Evolutionary conservation across 2,329 filamentous ascomycete genomes (phyloP).

Genomic region (Trichophyton equinum): DNA sequence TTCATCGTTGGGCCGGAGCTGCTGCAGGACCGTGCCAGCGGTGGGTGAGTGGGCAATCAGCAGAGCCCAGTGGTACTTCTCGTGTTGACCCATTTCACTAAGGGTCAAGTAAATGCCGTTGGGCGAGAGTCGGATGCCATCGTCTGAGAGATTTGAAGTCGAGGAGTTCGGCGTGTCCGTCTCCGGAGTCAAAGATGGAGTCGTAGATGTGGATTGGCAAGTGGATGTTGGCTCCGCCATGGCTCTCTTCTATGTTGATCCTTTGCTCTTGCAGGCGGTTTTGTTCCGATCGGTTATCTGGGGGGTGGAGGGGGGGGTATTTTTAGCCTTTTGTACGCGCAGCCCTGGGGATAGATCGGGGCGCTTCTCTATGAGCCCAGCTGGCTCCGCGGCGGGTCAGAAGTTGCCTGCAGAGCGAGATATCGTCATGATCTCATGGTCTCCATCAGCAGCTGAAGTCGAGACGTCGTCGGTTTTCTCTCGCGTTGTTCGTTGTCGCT

Average conservation of each 20-base stretch:
- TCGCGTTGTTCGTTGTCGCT: background rate
- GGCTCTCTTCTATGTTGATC: background rate
- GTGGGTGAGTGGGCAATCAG: slow-evolving; percentile 9
- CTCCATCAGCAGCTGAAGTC: background rate
- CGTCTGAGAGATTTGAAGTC: background rate
- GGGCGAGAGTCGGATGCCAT: background rate
- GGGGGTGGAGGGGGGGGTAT: background rate
- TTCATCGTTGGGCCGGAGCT: slow-evolving; percentile 3
- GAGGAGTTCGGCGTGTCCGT: background rate
- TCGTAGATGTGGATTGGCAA: background rate
- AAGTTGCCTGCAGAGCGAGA: background rate
- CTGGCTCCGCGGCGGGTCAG: background rate
- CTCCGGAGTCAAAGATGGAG: background rate
- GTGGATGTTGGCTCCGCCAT: background rate
- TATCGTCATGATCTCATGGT: background rate
- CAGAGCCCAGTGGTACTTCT: slow-evolving; percentile 13
- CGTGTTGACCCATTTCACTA: slow-evolving; percentile 5
- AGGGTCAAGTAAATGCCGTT: slow-evolving; percentile 14
- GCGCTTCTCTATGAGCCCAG: background rate
- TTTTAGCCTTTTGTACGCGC: background rate
- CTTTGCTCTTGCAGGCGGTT: background rate
- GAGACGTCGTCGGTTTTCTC: background rate
- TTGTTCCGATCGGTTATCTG: background rate
- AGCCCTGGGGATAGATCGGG: background rate
- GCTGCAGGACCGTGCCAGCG: slow-evolving; percentile 10